These are phyloP conservation scores for Cokeromyces recurvatus DNA, from an alignment of 371 early-diverging fungal species.

Conservation along the genomic window DNA sequence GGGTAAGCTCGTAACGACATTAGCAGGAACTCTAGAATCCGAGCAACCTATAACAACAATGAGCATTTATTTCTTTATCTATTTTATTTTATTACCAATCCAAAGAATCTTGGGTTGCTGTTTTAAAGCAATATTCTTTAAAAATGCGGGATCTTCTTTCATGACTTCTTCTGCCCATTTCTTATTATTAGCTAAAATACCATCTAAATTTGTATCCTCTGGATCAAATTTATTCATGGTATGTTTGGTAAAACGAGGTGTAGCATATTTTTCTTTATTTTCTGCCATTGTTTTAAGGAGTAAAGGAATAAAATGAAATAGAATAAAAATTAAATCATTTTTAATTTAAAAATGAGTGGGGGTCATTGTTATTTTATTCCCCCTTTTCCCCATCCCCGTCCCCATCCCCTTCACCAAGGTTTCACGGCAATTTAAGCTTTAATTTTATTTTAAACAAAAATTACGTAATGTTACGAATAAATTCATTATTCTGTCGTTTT, in stretches of 20 bases:
- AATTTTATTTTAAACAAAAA: too few relatives aligned
- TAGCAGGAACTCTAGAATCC: conserved; percentile 88
- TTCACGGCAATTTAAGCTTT: too few relatives aligned
- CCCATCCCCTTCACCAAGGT: too few relatives aligned
- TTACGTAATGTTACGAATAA: too few relatives aligned
- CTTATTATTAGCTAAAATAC: conserved; percentile 25
- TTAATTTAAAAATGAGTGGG: too few relatives aligned
- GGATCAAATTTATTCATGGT: conserved; percentile 24
- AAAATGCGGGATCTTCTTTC: conserved; percentile 34
- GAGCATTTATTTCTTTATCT: too few relatives aligned
- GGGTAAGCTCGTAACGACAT: conserved; percentile 50
- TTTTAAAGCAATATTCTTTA: conserved; percentile 50
- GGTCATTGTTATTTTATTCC: too few relatives aligned
- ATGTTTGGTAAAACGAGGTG: background rate
- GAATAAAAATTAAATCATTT: too few relatives aligned
- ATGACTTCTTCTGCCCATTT: conserved; percentile 36
- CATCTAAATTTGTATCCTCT: conserved; percentile 14
- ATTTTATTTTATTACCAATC: conserved; percentile 73
- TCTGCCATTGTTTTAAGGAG: background rate
- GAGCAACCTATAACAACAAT: conserved; percentile 51
- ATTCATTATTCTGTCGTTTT: too few relatives aligned
- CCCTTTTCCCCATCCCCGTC: too few relatives aligned
- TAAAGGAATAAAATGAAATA: background rate
- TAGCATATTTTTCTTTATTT: background rate
- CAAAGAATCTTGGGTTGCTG: conserved; percentile 89